Evolutionary conservation across 2,329 filamentous ascomycete genomes (phyloP).

Genomic region (Aureobasidium sp.): DNA sequence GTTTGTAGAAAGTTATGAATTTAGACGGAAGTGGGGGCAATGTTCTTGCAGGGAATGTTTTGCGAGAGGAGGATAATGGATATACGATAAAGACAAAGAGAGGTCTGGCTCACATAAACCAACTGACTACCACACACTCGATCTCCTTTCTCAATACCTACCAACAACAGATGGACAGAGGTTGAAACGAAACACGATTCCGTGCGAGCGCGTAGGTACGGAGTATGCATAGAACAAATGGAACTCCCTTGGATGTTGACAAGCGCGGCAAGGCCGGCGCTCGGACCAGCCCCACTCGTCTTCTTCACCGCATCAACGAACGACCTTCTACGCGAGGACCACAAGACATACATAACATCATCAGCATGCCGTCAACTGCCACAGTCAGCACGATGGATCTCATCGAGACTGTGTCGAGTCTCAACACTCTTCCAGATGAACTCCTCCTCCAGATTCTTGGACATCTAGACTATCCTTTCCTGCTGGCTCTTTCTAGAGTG

Average conservation of each 20-base stretch:
- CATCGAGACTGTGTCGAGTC: background rate
- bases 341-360: background rate
- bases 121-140: background rate
- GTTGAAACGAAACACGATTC: background rate
- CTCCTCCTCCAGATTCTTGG: slow-evolving; percentile 36
- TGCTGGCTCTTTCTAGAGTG: slow-evolving; percentile 35
- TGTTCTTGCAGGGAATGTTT: background rate
- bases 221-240: background rate
- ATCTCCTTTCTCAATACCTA: background rate
- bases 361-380: background rate
- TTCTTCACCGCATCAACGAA: background rate
- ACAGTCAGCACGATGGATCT: background rate
- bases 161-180: background rate
- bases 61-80: background rate
- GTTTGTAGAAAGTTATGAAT: background rate
- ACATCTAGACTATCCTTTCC: slow-evolving; percentile 39
- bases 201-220: background rate
- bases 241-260: background rate
- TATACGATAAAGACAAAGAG: background rate
- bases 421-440: slow-evolving; percentile 30
- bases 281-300: background rate
- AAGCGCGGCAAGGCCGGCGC: background rate
- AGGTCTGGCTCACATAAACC: background rate
- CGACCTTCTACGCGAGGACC: background rate
- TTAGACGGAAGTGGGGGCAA: slow-evolving; percentile 1